phyloP scores from a whole-genome alignment of 805 yeast genomes.

The Cyberlindnera xishuangbannaensis region DNA sequence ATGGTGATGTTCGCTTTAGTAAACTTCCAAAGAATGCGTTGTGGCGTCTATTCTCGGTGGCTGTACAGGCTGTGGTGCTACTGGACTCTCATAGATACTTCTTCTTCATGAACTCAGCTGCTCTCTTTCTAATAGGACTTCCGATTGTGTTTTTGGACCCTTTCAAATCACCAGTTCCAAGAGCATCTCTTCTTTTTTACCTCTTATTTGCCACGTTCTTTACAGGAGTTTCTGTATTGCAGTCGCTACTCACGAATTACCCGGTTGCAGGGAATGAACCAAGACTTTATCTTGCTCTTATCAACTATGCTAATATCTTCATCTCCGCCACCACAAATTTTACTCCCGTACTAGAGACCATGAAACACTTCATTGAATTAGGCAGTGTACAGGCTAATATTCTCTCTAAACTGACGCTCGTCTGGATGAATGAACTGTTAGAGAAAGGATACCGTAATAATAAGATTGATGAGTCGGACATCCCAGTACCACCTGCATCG shows the following conservation, averaged over 20 bases:
- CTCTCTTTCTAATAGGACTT: slow-evolving; percentile 25
- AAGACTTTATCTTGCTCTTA: slow-evolving; percentile 17
- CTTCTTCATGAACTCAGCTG: slow-evolving; percentile 12
- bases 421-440: slow-evolving; percentile 90
- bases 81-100: background rate
- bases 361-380: slow-evolving; percentile 23
- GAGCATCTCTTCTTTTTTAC: slow-evolving; percentile 64
- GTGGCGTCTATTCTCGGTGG: slow-evolving; percentile 9
- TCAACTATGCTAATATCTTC: slow-evolving; percentile 8
- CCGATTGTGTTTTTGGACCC: slow-evolving; percentile 43
- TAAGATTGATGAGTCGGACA: slow-evolving; percentile 53
- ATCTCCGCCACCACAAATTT: slow-evolving; percentile 27
- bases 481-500: slow-evolving; percentile 71
- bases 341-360: slow-evolving; percentile 36
- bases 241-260: slow-evolving; percentile 28
- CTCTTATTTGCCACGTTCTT: slow-evolving; percentile 58
- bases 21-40: slow-evolving; percentile 15
- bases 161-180: slow-evolving; percentile 43
- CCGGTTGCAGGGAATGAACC: slow-evolving; percentile 20
- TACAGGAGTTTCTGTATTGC: slow-evolving; percentile 38
- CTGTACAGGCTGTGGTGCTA: slow-evolving; percentile 11
- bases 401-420: slow-evolving; percentile 70
- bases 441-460: slow-evolving; percentile 55
- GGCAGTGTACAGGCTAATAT: slow-evolving; percentile 61
- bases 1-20: slow-evolving; percentile 9